Evolutionary conservation across 139 green algal species (phyloP).

Genomic region (Volvox africanus): DNA sequence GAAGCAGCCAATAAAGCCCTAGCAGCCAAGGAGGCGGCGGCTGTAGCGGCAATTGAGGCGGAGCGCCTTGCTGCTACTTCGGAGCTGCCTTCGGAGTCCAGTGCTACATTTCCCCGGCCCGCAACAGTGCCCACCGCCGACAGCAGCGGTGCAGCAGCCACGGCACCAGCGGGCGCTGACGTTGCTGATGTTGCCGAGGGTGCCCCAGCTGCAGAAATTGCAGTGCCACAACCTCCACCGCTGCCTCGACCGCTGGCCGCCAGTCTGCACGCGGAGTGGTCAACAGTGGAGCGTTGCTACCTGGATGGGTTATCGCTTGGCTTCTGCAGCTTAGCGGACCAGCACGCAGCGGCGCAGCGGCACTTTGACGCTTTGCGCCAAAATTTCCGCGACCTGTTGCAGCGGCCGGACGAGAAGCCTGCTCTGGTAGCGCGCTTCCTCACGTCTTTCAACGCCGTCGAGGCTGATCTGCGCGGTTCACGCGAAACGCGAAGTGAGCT

Average conservation of each 20-base stretch:
- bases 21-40: constrained; percentile 63
- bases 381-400: constrained; percentile 57
- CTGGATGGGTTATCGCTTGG: constrained; percentile 59
- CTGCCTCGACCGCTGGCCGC: constrained; percentile 39
- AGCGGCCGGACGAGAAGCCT: constrained; percentile 58
- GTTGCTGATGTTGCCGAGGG: background rate
- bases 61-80: constrained; percentile 55
- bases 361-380: constrained; percentile 65
- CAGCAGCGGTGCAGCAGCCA: background rate
- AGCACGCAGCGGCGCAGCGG: constrained; percentile 54
- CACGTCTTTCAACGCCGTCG: constrained; percentile 76
- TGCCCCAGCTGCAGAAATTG: background rate
- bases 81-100: constrained; percentile 51
- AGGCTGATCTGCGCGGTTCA: constrained; percentile 67
- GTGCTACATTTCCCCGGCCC: constrained; percentile 23
- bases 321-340: constrained; percentile 64
- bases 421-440: constrained; percentile 67
- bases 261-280: constrained; percentile 64
- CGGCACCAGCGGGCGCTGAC: constrained; percentile 9
- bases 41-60: constrained; percentile 62
- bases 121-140: constrained; percentile 2
- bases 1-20: constrained; percentile 64
- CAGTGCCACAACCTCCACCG: background rate
- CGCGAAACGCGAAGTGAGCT: constrained; percentile 75
- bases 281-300: constrained; percentile 67